Base-by-base conservation (phyloP, 2,329 filamentous ascomycete genomes). In the Aspergillus caelatus region DNA sequence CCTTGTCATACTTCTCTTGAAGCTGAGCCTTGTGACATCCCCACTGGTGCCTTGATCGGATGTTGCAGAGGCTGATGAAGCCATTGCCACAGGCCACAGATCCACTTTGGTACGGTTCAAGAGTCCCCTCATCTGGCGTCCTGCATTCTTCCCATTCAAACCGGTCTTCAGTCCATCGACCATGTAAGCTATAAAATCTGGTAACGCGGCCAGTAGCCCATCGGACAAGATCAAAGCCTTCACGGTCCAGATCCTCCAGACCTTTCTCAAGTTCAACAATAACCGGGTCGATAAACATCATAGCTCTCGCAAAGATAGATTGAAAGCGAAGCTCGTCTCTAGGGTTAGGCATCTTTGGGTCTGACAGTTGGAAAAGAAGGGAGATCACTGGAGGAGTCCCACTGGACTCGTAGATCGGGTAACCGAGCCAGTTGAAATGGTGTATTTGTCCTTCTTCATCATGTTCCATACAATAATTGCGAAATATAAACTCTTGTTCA, bases 361-460 rank as follows among this genome's bases (percentile, higher is more conserved):
- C 28, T 4, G 64, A 48, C 9, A 67, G 10, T 10, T 72, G 66
- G n/a, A 69, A 67, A 1, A 69, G 65, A 3, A 75, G 65, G 0
- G 71, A 74, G 1, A 70, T 60, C 28, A 55, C 62, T 2, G 73
- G 63, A 1, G 65, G 53, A 2, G 73, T 75, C 1, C 48, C n/a
- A 57, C 66, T 72, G 19, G 63, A 36, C 14, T 45, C 48, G 8
- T 59, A 62, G 4, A 66, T 60, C 0, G 65, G 63, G 1, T 39
- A 0, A 0, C 72, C 70, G 16, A 60, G 28, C 71, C 71, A 75
- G 52, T 73, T 74, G 59, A 70, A 74, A 43, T 75, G 72, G 28
- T 74, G 73, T 2, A 70, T 63, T 21, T n/a, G 11, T 10, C 39
- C 10, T 12, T 23, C 30, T n/a, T 57, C 43, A 9, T 48, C 39